phyloP scores from a whole-genome alignment of 306 rosid genomes.

The Phaseolus lunatus region DNA sequence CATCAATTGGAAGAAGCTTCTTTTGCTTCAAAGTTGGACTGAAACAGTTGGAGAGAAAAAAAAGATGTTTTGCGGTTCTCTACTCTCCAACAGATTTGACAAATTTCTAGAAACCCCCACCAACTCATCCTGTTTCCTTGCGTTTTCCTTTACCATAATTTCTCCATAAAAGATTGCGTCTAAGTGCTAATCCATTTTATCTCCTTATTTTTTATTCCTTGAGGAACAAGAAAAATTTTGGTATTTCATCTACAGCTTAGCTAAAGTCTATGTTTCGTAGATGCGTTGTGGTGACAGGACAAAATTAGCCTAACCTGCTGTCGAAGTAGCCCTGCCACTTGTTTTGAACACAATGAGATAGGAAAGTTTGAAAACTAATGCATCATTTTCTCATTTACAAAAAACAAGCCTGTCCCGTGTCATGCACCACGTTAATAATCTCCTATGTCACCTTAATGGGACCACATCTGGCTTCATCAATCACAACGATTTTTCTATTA shows the following conservation, averaged over 20 bases:
- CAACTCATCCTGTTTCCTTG: constrained; percentile 54
- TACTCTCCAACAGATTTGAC: constrained; percentile 29
- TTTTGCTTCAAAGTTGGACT: constrained; percentile 56
- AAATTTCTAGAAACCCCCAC: constrained; percentile 48
- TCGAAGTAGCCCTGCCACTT: constrained; percentile 48
- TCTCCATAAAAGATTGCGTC: neutral
- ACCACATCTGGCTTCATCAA: constrained; percentile 35
- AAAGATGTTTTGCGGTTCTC: constrained; percentile 10
- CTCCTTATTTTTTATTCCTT: constrained; percentile 16
- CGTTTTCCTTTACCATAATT: constrained; percentile 41
- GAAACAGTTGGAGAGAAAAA: constrained; percentile 30
- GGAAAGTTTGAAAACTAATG: neutral
- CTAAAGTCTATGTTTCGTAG: constrained; percentile 16
- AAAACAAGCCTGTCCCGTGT: constrained; percentile 23
- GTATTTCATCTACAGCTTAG: constrained; percentile 10
- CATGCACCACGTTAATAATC: constrained; percentile 36
- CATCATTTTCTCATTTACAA: constrained; percentile 31
- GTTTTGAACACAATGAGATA: constrained; percentile 32
- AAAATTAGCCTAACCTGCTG: constrained; percentile 40
- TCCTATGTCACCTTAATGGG: constrained; percentile 22
- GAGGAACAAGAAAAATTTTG: constrained; percentile 30
- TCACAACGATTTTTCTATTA: neutral
- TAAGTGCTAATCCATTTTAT: neutral
- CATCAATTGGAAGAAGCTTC: constrained; percentile 42
- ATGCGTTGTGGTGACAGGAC: constrained; percentile 30